Percentiles rank a stretch among this genome's conserved stretches.
These are phyloP conservation scores for Pochonia chlamydosporia DNA, from an alignment of 2,329 filamentous ascomycete genomes.

Conservation along the genomic window DNA sequence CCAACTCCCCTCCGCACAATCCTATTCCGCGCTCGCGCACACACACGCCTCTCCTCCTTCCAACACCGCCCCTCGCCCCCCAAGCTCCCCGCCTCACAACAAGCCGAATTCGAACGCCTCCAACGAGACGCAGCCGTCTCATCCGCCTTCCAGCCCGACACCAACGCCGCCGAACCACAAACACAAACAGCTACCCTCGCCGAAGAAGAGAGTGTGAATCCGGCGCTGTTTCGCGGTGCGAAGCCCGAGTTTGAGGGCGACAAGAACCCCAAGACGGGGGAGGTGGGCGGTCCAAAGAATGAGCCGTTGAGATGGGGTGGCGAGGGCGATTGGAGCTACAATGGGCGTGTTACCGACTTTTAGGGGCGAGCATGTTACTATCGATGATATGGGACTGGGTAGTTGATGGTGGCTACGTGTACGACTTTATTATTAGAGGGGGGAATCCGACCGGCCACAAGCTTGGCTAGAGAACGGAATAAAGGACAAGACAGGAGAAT, in stretches of 20 bases:
- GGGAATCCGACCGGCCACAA: too few species aligned
- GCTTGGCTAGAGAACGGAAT: too few species aligned
- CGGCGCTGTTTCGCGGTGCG: conserved; percentile 66
- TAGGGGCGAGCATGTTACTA: too few species aligned
- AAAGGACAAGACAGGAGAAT: neutral
- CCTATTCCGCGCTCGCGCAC: conserved; percentile 8
- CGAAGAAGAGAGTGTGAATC: conserved; percentile 33
- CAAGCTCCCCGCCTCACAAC: conserved; percentile 79
- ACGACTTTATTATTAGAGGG: neutral
- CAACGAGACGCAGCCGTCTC: conserved; percentile 56
- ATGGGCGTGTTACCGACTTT: conserved; percentile 92
- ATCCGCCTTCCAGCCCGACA: conserved; percentile 29
- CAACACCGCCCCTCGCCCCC: conserved; percentile 64
- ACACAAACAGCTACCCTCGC: conserved; percentile 10
- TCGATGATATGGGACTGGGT: conserved; percentile 10
- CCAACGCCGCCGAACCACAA: neutral
- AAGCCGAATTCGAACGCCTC: conserved; percentile 84
- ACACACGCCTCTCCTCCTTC: conserved; percentile 34
- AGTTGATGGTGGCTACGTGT: neutral
- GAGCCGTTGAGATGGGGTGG: conserved; percentile 86
- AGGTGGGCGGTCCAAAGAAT: conserved; percentile 95
- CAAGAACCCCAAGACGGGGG: conserved; percentile 85
- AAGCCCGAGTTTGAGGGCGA: conserved; percentile 92
- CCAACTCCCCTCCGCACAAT: conserved; percentile 7
- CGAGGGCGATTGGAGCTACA: conserved; percentile 80